These are phyloP conservation scores for Truncatella angustata DNA, from an alignment of 2,329 filamentous ascomycete genomes.

Conservation along the genomic window DNA sequence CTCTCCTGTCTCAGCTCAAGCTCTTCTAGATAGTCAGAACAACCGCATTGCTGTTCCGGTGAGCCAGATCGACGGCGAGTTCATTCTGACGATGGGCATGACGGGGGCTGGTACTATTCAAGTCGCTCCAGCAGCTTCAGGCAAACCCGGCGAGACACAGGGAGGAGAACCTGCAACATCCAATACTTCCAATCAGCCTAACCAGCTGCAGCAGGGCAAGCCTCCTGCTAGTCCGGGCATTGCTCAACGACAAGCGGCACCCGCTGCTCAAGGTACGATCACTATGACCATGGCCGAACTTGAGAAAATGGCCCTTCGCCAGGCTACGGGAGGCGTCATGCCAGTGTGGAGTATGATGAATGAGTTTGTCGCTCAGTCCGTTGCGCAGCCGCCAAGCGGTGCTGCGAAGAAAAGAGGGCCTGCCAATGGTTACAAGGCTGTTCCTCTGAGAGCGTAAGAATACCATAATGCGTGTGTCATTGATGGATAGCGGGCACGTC, in stretches of 20 bases:
- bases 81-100: constrained; percentile 20
- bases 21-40: constrained; percentile 17
- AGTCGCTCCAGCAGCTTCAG: not conserved
- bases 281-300: constrained; percentile 7
- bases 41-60: constrained; percentile 19
- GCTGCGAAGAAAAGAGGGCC: not conserved
- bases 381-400: not conserved
- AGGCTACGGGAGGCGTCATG: not conserved
- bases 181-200: not conserved
- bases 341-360: constrained; percentile 9
- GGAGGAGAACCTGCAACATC: not conserved
- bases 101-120: constrained; percentile 8
- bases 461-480: too few relatives aligned
- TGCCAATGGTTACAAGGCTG: not conserved
- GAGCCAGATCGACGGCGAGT: constrained; percentile 19
- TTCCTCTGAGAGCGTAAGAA: not conserved
- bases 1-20: constrained; percentile 15
- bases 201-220: not conserved
- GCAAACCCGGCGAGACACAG: not conserved
- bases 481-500: too few relatives aligned
- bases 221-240: not conserved
- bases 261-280: not conserved
- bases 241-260: constrained; percentile 4
- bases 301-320: not conserved
- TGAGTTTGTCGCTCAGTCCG: not conserved